These are phyloP conservation scores for Malbranchea cinnamomea DNA, from an alignment of 2,329 filamentous ascomycete genomes.

Conservation along the genomic window DNA sequence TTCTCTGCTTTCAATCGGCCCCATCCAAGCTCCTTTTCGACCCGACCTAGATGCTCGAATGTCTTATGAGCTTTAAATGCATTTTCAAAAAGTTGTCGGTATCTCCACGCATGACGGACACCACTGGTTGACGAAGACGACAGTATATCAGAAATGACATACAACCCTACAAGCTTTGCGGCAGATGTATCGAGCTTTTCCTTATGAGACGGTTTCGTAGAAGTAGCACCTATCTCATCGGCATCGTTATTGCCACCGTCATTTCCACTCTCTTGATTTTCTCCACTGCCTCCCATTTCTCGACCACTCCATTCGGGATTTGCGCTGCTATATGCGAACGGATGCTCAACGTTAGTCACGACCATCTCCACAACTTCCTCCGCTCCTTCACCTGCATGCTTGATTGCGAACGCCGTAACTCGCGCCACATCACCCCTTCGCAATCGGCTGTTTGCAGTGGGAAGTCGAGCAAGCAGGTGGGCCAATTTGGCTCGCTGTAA, in stretches of 20 bases:
- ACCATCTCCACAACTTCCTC: constrained; percentile 88
- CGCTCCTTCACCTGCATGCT: constrained; percentile 67
- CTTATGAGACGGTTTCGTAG: constrained; percentile 24
- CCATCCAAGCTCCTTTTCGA: constrained; percentile 61
- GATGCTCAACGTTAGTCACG: constrained; percentile 63
- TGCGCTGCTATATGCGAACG: constrained; percentile 57
- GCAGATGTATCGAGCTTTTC: constrained; percentile 50
- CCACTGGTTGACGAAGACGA: constrained; percentile 61
- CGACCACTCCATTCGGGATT: no score
- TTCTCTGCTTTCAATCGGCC: constrained; percentile 70
- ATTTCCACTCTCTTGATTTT: constrained; percentile 13
- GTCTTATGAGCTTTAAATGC: constrained; percentile 52
- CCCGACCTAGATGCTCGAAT: constrained; percentile 59
- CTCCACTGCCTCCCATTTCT: no score
- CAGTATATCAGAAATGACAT: constrained; percentile 66
- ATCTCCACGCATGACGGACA: constrained; percentile 75
- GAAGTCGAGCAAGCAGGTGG: constrained; percentile 69
- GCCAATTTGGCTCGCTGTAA: constrained; percentile 71
- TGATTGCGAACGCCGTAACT: constrained; percentile 76
- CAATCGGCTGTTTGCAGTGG: constrained; percentile 57
- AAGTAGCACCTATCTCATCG: constrained; percentile 20
- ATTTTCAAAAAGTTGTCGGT: constrained; percentile 62
- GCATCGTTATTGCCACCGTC: constrained; percentile 10
- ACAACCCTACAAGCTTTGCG: constrained; percentile 66
- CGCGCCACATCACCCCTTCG: constrained; percentile 75